Percentiles rank a stretch among this genome's conserved stretches.
phyloP scores from a whole-genome alignment of 805 yeast species.

The Zygotorulaspora florentina region DNA sequence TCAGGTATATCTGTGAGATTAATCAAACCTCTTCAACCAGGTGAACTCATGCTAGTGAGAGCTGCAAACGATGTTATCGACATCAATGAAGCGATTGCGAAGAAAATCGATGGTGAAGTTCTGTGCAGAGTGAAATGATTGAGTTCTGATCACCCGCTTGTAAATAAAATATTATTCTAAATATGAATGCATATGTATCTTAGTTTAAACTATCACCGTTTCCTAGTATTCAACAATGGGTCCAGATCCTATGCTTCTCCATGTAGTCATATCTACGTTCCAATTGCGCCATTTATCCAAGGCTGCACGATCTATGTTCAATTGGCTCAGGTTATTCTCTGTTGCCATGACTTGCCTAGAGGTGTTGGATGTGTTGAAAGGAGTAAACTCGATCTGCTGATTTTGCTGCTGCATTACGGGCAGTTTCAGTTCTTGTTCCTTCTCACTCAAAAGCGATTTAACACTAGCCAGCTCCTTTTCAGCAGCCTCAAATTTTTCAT shows the following conservation, averaged over 20 bases:
- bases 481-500: constrained; percentile 25
- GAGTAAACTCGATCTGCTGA: constrained; percentile 14
- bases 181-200: constrained; percentile 10
- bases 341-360: background rate
- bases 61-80: constrained; percentile 58
- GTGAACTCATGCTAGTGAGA: constrained; percentile 76
- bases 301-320: constrained; percentile 48
- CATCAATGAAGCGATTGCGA: constrained; percentile 79
- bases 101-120: constrained; percentile 65
- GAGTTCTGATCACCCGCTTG: background rate
- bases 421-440: constrained; percentile 23
- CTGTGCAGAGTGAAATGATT: constrained; percentile 66
- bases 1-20: constrained; percentile 71
- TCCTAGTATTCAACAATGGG: constrained; percentile 48
- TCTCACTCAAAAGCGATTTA: constrained; percentile 20
- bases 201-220: background rate
- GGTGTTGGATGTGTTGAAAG: constrained; percentile 17
- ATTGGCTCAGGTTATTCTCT: constrained; percentile 7
- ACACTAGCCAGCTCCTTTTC: constrained; percentile 25
- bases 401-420: constrained; percentile 20
- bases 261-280: constrained; percentile 80
- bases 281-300: constrained; percentile 75
- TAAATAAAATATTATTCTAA: constrained; percentile 5
- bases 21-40: constrained; percentile 79
- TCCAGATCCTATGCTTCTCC: constrained; percentile 72